Base-by-base conservation (phyloP, 495 filamentous ascomycete species). In the Aspergillus homomorphus region DNA sequence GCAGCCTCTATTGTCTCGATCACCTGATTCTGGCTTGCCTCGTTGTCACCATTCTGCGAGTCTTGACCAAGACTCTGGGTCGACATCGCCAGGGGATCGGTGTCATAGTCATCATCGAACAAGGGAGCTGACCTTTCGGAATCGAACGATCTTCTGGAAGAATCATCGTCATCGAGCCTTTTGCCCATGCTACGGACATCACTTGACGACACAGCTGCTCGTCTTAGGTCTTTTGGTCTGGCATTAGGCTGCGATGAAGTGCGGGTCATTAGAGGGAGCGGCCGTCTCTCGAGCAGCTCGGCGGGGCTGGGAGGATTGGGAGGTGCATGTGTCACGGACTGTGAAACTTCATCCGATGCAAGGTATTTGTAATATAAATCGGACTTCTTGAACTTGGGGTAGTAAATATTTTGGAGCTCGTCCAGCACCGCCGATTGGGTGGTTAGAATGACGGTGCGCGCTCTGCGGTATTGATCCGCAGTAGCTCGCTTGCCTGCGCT, bases 351-450 rank as follows among this genome's bases (percentile, higher is more conserved):
- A 61, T 96, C 92, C 1, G 92, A 90, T 10, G 94, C 89, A 4
- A 98, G 78, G 62, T 90, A 96, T 64, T 99, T 98, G 79, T 91
- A 98, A 69, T 90, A 99, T 0, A 98, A 68, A 65, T 97, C 92
- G 0, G 92, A 96, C 51, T 87, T 87, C 63, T 90, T 94, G 71
- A 99, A 99, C 44, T 85, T 87, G 19, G 87, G 84, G 58, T 92
- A 92, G 65, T 96, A 82, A 33, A 77, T 84, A 30, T 81, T 82
- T 57, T 92, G 84, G 83, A 99, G 87, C 55, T 88, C 86, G 61
- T 95, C 89, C 26, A 96, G 79, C 0, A 92, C 87, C 0, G 82
- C 78, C 24, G 89, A 96, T 64, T 99, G 94, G 0, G 90, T 89
- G 50, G 82, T 82, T 22, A 98, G 70, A 33, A 98, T 86, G 38